Evolutionary conservation across 208 protist genomes (phyloP).

Genomic region (Acanthamoeba castellanii): DNA sequence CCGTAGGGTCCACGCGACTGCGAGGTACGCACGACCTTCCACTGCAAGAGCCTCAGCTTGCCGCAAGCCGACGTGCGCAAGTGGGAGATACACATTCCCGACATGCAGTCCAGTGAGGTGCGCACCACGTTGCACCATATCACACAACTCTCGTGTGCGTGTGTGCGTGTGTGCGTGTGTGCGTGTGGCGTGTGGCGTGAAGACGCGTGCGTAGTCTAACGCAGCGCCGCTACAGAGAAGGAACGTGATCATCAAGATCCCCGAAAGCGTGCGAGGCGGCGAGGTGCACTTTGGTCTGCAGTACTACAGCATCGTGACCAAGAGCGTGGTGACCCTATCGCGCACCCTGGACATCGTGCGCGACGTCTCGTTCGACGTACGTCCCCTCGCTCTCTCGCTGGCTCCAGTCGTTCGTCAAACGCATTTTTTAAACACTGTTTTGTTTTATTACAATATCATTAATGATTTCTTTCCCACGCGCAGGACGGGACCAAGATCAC

Average conservation of each 20-base stretch:
- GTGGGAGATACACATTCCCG: slow-evolving; percentile 34
- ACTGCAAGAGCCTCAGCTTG: background rate
- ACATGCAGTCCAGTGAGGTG: slow-evolving; percentile 30
- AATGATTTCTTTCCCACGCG: background rate
- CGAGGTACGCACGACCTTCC: background rate
- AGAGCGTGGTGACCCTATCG: background rate
- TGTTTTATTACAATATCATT: too few species aligned
- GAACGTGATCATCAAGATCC: slow-evolving; percentile 31
- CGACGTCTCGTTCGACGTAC: background rate
- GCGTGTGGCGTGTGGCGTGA: too few species aligned
- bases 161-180: too few species aligned
- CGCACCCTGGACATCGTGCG: background rate
- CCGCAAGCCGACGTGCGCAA: background rate
- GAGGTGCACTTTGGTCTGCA: background rate
- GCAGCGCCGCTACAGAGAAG: background rate
- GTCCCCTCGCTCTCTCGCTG: too few species aligned
- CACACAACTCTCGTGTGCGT: too few species aligned
- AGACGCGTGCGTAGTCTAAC: background rate
- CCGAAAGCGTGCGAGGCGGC: background rate
- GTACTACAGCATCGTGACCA: slow-evolving; percentile 5
- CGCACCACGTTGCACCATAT: background rate
- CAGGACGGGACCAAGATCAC: background rate
- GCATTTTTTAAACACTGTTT: too few species aligned
- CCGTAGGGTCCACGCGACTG: slow-evolving; percentile 12
- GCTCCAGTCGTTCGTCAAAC: too few species aligned